These are phyloP conservation scores for Spergularia azorica DNA, from an alignment of 179 eudicot species.

Conservation along the genomic window DNA sequence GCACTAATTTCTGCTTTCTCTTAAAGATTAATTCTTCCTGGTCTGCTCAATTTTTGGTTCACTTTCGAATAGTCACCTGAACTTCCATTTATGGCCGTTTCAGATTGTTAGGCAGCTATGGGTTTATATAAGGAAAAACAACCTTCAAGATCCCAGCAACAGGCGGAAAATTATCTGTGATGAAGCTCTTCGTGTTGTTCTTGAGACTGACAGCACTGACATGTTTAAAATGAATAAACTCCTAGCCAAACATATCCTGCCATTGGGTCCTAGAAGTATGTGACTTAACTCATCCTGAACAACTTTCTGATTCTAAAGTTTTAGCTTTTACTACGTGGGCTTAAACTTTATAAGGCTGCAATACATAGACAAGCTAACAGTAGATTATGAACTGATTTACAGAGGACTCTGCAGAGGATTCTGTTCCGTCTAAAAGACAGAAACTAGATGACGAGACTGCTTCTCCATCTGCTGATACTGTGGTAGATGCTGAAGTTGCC, in stretches of 20 bases:
- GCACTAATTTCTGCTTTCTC: background rate
- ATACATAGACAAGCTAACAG: background rate
- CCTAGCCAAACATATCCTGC: slow-evolving; percentile 64
- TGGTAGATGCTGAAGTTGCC: slow-evolving; percentile 42
- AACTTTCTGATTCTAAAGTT: background rate
- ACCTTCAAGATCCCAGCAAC: slow-evolving; percentile 80
- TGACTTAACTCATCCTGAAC: background rate
- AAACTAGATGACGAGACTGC: slow-evolving; percentile 18
- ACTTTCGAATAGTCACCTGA: background rate
- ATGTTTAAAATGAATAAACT: slow-evolving; percentile 79
- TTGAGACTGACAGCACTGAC: slow-evolving; percentile 69
- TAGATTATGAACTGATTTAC: background rate
- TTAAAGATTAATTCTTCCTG: background rate
- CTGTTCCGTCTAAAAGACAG: slow-evolving; percentile 42
- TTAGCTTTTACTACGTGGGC: background rate
- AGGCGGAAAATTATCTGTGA: slow-evolving; percentile 74
- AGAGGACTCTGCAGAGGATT: slow-evolving; percentile 39
- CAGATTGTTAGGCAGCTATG: slow-evolving; percentile 81
- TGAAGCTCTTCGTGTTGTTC: slow-evolving; percentile 62
- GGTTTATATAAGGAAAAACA: slow-evolving; percentile 76
- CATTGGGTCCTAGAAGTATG: slow-evolving; percentile 62
- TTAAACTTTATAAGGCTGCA: background rate
- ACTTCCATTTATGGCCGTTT: slow-evolving; percentile 9
- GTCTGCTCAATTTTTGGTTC: background rate
- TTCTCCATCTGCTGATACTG: background rate